Evolutionary conservation across 495 filamentous ascomycete species (phyloP), one percentile per base, ranked within the genome.

Genomic region (Hyaloscypha bicolor): DNA sequence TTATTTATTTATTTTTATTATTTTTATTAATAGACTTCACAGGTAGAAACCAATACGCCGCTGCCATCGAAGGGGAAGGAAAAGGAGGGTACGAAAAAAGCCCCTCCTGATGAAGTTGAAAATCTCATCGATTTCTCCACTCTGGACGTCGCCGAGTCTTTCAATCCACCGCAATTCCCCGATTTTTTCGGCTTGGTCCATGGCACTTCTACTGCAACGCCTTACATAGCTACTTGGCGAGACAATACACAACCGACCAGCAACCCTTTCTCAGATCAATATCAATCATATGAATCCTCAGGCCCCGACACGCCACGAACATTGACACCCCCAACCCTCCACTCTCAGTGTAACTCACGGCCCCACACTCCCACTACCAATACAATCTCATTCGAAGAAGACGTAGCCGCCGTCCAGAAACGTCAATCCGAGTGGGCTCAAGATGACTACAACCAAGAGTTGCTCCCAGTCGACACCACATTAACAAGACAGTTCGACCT

Each of bases 261-360:
- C 11, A 64, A 64, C 31, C 62, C 62, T 25, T 64, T 64, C 51
- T 55, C 51, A 21, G 31, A 64, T 31, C 48, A 25, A 9, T 29
- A 39, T 29, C 62, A 57, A 39, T 57, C 62, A 12, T 19, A 16
- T 19, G 8, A 42, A 9, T 22, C 48, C 31, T 12, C 62, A 21
- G 48, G 30, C 52, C 37, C 6, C 52, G 31, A 56, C 31, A 64
- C 62, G 9, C 62, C 62, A 39, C 30, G 52, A 2, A 19, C 62
- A 4, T 8, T 14, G 21, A 37, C 14, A 22, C 30, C 60, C 6
- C 12, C 52, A 21, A 6, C 9, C 51, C 6, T n/a, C 19, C 1
- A 37, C 8, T 37, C 35, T 37, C 6, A 12, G 12, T 8, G 35
- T 12, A n/a, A 53, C 19, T 53, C 51, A 8, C 51, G 8, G 16